Base-by-base conservation (phyloP, 2,329 filamentous ascomycete species). In the Scytalidium sp. region DNA sequence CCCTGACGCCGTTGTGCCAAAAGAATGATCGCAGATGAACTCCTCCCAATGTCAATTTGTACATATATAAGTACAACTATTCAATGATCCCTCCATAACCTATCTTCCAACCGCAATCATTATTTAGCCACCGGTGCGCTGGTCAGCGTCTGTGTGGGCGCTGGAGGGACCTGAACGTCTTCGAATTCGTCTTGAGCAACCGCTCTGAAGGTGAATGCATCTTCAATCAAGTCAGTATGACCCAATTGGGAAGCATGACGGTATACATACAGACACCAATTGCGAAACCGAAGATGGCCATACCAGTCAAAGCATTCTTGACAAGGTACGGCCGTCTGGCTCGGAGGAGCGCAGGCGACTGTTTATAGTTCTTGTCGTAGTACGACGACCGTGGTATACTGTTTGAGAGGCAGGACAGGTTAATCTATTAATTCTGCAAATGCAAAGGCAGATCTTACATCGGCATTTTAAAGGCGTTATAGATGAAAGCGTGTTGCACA, bases 141-240 rank as follows among this genome's bases (percentile, higher is more conserved):
- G 19, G 55, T 56, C 23, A 54, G 53, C 10, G 54, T 61, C 50
- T 62, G 59, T 45, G 46, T 51, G 21, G 62, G 57, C 10, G 58
- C 56, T 41, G 90, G 88, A 22, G 94, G 94, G 32, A 97, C 86
- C 66, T 90, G 85, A 61, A 97, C 92, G 67, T 99, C 94, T 50
- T 92, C 89, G 73, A 99, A 99, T 59, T 97, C 90, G 70, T 97
- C 94, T 71, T 97, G 94, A 41, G 93, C 90, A 64, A 99, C 88
- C 48, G 90, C 90, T 58, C 78, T 81, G 66, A 99, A 87, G 40
- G 85, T 89, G 67, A 81, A 88, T 48, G 78, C 72, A 65, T 88
- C 85, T 88, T 52, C 9, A 23, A 32, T 10, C 3, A 27, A 83
- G 50, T 42, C 27, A 19, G 40, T 40, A 19, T n/a, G 13, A 45